Percentiles rank a stretch among this genome's conserved stretches.
phyloP scores from a whole-genome alignment of 345 rosid genomes.

The Tarenaya hassleriana region DNA sequence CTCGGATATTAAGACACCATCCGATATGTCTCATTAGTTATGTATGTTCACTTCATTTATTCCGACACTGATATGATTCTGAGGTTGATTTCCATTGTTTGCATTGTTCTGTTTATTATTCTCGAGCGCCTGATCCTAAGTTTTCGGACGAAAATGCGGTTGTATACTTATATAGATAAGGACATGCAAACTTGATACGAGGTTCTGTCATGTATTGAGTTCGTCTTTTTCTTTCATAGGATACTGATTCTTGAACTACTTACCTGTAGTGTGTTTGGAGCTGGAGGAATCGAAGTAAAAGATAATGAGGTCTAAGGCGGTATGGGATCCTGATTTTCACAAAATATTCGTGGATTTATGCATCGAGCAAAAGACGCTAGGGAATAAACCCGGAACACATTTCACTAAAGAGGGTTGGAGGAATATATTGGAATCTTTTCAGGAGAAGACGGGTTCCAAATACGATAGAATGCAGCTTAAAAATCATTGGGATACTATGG shows the following conservation, averaged over 20 bases:
- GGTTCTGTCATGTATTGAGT: not conserved
- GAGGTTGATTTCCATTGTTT: no score
- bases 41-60: no score
- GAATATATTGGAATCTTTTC: slow-evolving; percentile 33
- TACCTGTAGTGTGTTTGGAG: not conserved
- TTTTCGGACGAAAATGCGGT: no score
- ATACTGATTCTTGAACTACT: not conserved
- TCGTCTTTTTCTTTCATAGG: not conserved
- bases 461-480: slow-evolving; percentile 38
- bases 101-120: not conserved
- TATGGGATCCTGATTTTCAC: slow-evolving; percentile 35
- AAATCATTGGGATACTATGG: slow-evolving; percentile 43
- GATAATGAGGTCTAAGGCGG: slow-evolving; percentile 30
- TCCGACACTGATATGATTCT: no score
- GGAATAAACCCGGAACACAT: slow-evolving; percentile 33
- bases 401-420: slow-evolving; percentile 31
- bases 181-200: not conserved
- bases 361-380: slow-evolving; percentile 29
- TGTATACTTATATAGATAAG: no score
- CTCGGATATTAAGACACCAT: no score
- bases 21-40: no score
- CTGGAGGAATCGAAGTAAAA: no score
- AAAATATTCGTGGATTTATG: slow-evolving; percentile 35
- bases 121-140: no score
- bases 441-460: slow-evolving; percentile 24